These are phyloP conservation scores for Bruguiera hainesii DNA, from an alignment of 441 rosid genomes.

Conservation along the genomic window DNA sequence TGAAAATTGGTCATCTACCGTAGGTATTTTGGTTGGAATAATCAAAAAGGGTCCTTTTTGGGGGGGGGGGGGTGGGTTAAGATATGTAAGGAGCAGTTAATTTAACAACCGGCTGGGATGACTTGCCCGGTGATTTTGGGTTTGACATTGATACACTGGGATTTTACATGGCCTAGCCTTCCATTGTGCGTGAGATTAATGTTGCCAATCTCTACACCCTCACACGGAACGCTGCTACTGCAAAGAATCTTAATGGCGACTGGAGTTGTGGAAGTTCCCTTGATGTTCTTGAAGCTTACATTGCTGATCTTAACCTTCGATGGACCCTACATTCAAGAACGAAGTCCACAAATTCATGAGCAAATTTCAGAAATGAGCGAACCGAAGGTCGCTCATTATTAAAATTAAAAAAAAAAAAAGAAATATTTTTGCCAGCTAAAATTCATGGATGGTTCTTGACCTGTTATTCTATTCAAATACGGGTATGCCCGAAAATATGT, in stretches of 20 bases:
- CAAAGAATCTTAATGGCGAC: conserved; percentile 36
- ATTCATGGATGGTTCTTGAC: too few species aligned
- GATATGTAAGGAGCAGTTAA: too few species aligned
- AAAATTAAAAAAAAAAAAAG: too few species aligned
- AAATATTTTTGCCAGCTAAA: too few species aligned
- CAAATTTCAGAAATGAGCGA: too few species aligned
- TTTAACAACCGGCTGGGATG: conserved; percentile 7
- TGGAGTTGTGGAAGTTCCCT: conserved; percentile 39
- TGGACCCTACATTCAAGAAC: conserved; percentile 19
- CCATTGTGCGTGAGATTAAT: conserved; percentile 38
- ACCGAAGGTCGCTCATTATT: too few species aligned
- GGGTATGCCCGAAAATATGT: too few species aligned
- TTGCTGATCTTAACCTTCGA: conserved; percentile 38
- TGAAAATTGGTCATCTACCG: too few species aligned
- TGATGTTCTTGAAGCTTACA: conserved; percentile 39
- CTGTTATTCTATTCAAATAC: too few species aligned
- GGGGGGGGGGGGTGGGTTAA: too few species aligned
- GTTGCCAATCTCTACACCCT: conserved; percentile 31
- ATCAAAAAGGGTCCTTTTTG: too few species aligned
- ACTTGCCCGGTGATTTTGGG: conserved; percentile 16
- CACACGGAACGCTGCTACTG: conserved; percentile 40
- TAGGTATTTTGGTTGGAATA: too few species aligned
- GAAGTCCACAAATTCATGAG: not conserved
- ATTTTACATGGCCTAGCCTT: conserved; percentile 22
- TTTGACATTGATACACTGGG: conserved; percentile 31